A percentile compares a stretch with the other conserved stretches of the same genome.
Conservation (phyloP, 345 rosid genomes). For the Linum tenue region DNA sequence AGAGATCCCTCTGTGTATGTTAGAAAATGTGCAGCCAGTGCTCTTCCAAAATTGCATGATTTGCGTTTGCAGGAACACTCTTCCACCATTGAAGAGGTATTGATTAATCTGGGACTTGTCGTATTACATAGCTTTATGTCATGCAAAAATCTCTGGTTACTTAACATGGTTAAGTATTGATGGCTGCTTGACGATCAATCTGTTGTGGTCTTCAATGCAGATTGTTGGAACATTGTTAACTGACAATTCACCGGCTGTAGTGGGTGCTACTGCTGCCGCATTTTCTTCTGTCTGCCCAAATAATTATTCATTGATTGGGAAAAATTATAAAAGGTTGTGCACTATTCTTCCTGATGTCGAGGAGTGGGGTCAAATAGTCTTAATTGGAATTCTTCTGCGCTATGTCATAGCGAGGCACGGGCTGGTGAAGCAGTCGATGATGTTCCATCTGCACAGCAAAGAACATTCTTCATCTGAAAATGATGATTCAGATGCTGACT, state of each 20-base stretch:
- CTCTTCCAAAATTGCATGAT: conserved; percentile 87
- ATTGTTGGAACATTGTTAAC: conserved; percentile 64
- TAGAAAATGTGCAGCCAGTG: conserved; percentile 91
- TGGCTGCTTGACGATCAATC: neutral
- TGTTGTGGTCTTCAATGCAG: conserved; percentile 37
- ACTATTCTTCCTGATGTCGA: conserved; percentile 94
- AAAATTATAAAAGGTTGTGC: conserved; percentile 64
- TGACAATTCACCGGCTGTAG: conserved; percentile 85
- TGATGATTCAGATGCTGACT: conserved; percentile 31
- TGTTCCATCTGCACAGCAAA: conserved; percentile 48
- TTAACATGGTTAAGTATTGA: neutral
- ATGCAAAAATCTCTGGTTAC: neutral
- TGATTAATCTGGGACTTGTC: conserved; percentile 4
- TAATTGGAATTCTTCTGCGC: conserved; percentile 67
- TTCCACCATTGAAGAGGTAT: conserved; percentile 72
- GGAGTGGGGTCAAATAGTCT: conserved; percentile 95
- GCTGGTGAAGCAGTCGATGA: conserved; percentile 78
- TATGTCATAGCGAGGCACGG: conserved; percentile 79
- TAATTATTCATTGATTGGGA: conserved; percentile 61
- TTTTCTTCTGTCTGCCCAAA: conserved; percentile 80
- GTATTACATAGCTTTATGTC: too few species aligned
- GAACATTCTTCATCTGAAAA: conserved; percentile 35
- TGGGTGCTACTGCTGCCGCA: conserved; percentile 95
- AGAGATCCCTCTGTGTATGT: conserved; percentile 93
- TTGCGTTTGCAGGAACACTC: conserved; percentile 68